Percentiles rank a stretch among this genome's conserved stretches.
Conservation (phyloP, 2,329 filamentous ascomycete genomes). For the Curvularia spicifera region DNA sequence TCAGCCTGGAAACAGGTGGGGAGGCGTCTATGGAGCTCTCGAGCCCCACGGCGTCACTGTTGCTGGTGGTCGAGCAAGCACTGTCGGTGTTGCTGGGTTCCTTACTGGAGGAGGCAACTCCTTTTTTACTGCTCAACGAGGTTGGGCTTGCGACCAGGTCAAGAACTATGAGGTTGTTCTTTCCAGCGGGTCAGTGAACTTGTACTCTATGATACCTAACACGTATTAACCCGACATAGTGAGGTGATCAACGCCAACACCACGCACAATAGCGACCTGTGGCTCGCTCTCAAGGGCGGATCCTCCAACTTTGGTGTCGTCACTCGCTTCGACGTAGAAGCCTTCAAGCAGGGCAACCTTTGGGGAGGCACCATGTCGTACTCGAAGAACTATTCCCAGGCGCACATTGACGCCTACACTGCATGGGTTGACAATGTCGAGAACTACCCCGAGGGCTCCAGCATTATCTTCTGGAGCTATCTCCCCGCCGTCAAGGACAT, state of each 20-base stretch:
- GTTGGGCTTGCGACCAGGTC: slow-evolving; percentile 37
- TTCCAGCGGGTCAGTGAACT: slow-evolving; percentile 36
- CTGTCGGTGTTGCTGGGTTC: slow-evolving; percentile 40
- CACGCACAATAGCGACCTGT: slow-evolving; percentile 47
- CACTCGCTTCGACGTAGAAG: slow-evolving; percentile 26
- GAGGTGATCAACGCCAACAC: slow-evolving; percentile 48
- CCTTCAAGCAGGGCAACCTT: slow-evolving; percentile 31
- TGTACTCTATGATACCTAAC: slow-evolving; percentile 19
- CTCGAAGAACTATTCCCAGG: slow-evolving; percentile 20
- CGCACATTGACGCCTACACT: slow-evolving; percentile 29
- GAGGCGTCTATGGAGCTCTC: slow-evolving; percentile 41
- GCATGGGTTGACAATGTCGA: slow-evolving; percentile 33
- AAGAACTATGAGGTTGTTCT: slow-evolving; percentile 48
- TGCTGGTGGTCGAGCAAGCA: slow-evolving; percentile 33
- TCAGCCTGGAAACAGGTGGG: slow-evolving; percentile 41
- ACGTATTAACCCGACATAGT: slow-evolving; percentile 27
- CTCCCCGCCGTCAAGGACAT: slow-evolving; percentile 22
- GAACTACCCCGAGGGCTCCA: slow-evolving; percentile 31
- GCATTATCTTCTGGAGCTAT: slow-evolving; percentile 36
- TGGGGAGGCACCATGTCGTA: slow-evolving; percentile 32
- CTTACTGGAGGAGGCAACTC: slow-evolving; percentile 39
- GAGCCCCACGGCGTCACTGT: slow-evolving; percentile 26
- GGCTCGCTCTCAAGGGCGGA: slow-evolving; percentile 45
- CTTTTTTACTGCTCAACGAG: slow-evolving; percentile 31
- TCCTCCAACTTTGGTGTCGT: slow-evolving; percentile 41